These are phyloP conservation scores for Misopates orontium DNA, from an alignment of 257 asterid species.

Conservation along the genomic window DNA sequence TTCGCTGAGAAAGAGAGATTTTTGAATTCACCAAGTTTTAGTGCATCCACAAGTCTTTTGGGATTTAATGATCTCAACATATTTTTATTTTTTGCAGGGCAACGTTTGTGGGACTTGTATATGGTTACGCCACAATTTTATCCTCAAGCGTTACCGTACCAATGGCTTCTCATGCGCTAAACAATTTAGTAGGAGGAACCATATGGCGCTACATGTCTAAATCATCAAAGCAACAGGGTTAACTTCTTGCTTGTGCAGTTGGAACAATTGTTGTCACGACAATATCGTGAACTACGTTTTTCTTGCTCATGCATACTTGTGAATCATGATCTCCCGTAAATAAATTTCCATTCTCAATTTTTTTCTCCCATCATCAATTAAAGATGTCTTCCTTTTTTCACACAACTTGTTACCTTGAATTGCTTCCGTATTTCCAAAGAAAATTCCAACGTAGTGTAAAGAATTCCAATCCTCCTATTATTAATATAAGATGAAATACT, in stretches of 20 bases:
- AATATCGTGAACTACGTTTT: no score
- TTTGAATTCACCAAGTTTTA: no score
- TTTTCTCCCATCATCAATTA: neutral
- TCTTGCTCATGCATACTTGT: no score
- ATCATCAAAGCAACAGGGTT: slow-evolving; percentile 37
- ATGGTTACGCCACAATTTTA: slow-evolving; percentile 59
- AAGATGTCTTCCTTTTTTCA: neutral
- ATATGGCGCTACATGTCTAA: slow-evolving; percentile 62
- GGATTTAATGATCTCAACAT: neutral
- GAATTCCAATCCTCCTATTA: no score
- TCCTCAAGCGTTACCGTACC: slow-evolving; percentile 65
- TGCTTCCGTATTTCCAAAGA: no score
- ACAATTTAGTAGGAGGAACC: slow-evolving; percentile 74
- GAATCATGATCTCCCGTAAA: no score
- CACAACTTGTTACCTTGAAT: neutral
- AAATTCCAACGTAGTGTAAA: no score
- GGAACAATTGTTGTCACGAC: no score
- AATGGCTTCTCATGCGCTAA: slow-evolving; percentile 87
- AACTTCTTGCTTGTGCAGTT: no score
- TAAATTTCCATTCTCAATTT: neutral
- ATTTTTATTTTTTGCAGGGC: slow-evolving; percentile 59
- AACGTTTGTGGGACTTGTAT: slow-evolving; percentile 77
- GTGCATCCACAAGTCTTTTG: no score
- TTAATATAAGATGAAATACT: no score
- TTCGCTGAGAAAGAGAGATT: no score